These are phyloP conservation scores for Verticillium nubilum DNA, from an alignment of 2,329 filamentous ascomycete species.

Conservation along the genomic window DNA sequence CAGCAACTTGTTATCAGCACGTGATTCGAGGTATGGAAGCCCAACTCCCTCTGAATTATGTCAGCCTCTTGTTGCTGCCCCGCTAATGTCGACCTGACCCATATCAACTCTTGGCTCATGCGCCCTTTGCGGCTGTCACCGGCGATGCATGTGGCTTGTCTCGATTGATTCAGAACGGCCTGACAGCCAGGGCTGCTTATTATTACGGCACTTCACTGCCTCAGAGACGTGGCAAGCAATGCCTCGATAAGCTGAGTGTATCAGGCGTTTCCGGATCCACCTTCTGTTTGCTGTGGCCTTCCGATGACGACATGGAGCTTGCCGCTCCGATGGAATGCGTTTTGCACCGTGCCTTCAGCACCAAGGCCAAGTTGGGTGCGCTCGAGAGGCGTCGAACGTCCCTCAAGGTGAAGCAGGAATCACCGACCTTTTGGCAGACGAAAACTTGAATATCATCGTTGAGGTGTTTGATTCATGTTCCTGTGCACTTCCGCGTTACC, in stretches of 20 bases:
- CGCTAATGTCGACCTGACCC: background rate
- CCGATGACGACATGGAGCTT: too few relatives aligned
- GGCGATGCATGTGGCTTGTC: background rate
- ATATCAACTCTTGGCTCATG: background rate
- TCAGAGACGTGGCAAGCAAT: background rate
- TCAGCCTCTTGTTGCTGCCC: background rate
- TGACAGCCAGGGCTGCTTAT: too few relatives aligned
- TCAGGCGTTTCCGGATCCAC: too few relatives aligned
- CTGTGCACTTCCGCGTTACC: background rate
- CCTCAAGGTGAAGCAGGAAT: too few relatives aligned
- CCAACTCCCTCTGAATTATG: background rate
- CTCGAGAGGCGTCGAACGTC: too few relatives aligned
- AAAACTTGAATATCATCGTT: background rate
- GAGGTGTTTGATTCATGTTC: background rate
- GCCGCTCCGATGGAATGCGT: too few relatives aligned
- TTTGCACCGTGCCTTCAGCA: too few relatives aligned
- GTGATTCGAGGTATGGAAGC: background rate
- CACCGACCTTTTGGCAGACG: background rate
- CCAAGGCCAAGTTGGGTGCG: too few relatives aligned
- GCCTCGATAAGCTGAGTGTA: background rate
- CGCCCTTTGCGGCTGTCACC: background rate
- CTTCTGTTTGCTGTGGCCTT: too few relatives aligned
- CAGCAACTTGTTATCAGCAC: background rate
- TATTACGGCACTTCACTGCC: background rate
- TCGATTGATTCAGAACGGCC: background rate